Evolutionary conservation across 495 filamentous ascomycete genomes (phyloP), one percentile per base, ranked within the genome.

Genomic region (Penicillium diatomitis): DNA sequence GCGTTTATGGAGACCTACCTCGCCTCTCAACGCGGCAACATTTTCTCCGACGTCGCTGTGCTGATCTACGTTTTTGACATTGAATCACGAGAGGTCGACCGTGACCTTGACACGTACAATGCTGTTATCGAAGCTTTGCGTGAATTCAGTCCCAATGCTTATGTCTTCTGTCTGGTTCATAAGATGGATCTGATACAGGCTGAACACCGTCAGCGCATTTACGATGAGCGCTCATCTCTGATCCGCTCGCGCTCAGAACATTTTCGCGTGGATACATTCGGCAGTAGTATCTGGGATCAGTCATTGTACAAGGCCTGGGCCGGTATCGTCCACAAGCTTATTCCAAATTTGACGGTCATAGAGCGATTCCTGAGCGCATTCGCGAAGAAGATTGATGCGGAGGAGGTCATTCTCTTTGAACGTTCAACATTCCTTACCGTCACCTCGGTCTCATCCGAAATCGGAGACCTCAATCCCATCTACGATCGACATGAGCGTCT

Each of bases 11-110:
- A 96, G 66, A 95, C 90, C 58, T 98, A 96, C 68, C 87, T 98
- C 47, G 83, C 85, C 8, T 85, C 88, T 46, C 92, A 98, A 69
- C 88, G 90, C 37, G 80, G 86, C 48, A 91, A 96, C 71, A 91
- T 97, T 68, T 98, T 98, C 76, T 84, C 82, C 59, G 88, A 88
- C 67, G 92, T 98, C 46, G 92, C 90, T 12, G 91, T 97, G 51
- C 77, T 98, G 8, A 98, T 98, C 71, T 98, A 96, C 72, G 94
- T 98, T 61, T 98, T 98, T 69, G 92, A 98, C 64, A 91, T 96
- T 51, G 92, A 96, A 64, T 94, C 87, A 27, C 84, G 88, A 54
- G 92, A 96, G 60, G 88, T 95, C 53, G 85, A 89, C 20, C 82
- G 88, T 49, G 94, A 97, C 64, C 79, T 96, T 40, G 80, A 89